phyloP scores from a whole-genome alignment of 2,329 filamentous ascomycete genomes.

The Cordyceps fumosorosea region DNA sequence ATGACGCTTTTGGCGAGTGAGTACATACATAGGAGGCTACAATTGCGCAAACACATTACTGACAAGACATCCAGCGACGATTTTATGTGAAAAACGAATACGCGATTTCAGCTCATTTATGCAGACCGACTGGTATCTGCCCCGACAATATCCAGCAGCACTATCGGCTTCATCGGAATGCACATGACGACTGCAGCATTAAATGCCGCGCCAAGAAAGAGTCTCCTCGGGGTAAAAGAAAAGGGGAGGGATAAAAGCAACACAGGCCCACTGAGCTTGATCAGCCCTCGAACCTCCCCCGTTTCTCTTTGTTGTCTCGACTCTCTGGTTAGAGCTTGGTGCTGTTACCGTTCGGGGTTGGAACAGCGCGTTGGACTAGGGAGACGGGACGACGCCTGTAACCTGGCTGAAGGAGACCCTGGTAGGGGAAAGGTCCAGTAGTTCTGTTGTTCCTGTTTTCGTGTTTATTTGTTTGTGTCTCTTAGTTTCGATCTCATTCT shows the following conservation, averaged over 20 bases:
- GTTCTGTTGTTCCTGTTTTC: neutral
- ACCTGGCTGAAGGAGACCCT: neutral
- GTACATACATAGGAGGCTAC: conserved; percentile 32
- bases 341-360: neutral
- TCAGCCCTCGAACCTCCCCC: neutral
- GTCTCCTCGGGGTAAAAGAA: neutral
- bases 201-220: conserved; percentile 10
- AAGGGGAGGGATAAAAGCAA: neutral
- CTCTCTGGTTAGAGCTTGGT: neutral
- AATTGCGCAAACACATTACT: neutral
- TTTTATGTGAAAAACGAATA: conserved; percentile 11
- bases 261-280: neutral
- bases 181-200: neutral
- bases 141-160: neutral
- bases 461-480: neutral
- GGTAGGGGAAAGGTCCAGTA: neutral
- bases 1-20: conserved; percentile 76
- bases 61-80: conserved; percentile 8
- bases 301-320: neutral
- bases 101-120: neutral
- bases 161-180: neutral
- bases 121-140: conserved; percentile 7
- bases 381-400: neutral
- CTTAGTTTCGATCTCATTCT: neutral
- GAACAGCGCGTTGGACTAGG: neutral